Base-by-base conservation (phyloP, 2,329 filamentous ascomycete genomes). In the Nemania sp. region DNA sequence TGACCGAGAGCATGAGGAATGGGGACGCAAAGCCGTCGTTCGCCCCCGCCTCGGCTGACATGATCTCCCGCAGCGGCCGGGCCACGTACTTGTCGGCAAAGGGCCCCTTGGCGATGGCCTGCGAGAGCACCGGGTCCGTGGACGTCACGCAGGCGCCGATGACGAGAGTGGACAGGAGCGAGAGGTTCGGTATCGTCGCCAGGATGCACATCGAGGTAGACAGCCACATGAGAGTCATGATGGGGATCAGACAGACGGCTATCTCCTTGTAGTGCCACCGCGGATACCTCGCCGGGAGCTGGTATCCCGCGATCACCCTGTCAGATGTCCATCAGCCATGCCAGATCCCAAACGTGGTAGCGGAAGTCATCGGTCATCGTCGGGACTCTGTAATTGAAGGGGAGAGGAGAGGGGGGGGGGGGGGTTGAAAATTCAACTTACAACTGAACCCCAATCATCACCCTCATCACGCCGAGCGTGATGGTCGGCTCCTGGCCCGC, bases 11-110 rank as follows among this genome's bases (percentile, higher is more conserved):
- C 75, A 87, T 80, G 4, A 88, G 75, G 54, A 87, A 87, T 0
- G 85, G 85, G 48, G 87, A 87, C 0, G 82, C 85, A 42, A 88
- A 85, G 0, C 85, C 85, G 63, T 88, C 85, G 63, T 87, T 87
- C 2, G 81, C 80, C 6, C 85, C 86, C 3, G 83, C 84, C 63
- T 88, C 85, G 1, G 84, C 79, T 0, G 84, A 87, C 18, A 88
- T 87, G 58, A 87, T 82, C 64, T 87, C 83, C 29, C 85, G 79
- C 3, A 88, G 74, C 2, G 80, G 77, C 1, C 84, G 79, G 10
- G 81, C 77, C 2, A 88, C 84, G 59, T 81, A 87, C 60, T 85
- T 86, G 66, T 88, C 85, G 0, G 86, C 79, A 65, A 88, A 87
- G 0, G 83, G 82, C 0, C 84, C 84, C 69, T 87, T 87, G 17